Base-by-base conservation (phyloP, 345 rosid genomes). In the Populus simonii region DNA sequence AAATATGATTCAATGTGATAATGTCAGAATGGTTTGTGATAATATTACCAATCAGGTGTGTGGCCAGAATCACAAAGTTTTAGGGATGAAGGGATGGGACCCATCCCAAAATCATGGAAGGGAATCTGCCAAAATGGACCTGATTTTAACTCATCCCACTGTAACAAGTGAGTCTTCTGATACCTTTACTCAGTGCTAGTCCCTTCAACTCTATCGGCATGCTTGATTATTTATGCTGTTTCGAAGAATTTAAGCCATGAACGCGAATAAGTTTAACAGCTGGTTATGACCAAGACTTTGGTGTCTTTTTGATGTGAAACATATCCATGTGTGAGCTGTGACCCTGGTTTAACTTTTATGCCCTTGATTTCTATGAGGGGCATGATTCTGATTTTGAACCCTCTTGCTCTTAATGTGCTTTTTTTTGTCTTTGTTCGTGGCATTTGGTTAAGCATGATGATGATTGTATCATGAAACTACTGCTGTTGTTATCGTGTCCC, bases 61-160 rank as follows among this genome's bases (percentile, higher is more conserved):
- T 94, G 98, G 98, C 98, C 97, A 82, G 98, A 94, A 79, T 92
- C 96, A 68, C 66, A 70, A 72, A 92, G 98, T 66, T 94, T 94
- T 76, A 83, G 82, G 45, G 98, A 94, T 66, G 81, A 86, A 75
- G 94, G 92, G 43, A 88, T 94, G 94, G 92, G 90, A 62, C 88
- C 96, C 27, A 78, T 90, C 79, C 97, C 98, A 68, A 79, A 89
- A 85, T 88, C 93, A 84, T 94, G 98, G 96, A 94, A 82, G 73
- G 98, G 98, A 85, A 85, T 84, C 83, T 92, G 98, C 87, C 96
- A 90, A 88, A 76, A 82, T 59, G 94, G 98, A 15, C 55, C 67
- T 77, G 89, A 77, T 68, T 92, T 90, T 61, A 83, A 91, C 81
- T 83, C 92, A 25, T 94, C 92, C 74, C 91, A 89, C 65, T 94